Evolutionary conservation across 2,329 filamentous ascomycete species (phyloP).

Genomic region (Annulohypoxylon truncatum): DNA sequence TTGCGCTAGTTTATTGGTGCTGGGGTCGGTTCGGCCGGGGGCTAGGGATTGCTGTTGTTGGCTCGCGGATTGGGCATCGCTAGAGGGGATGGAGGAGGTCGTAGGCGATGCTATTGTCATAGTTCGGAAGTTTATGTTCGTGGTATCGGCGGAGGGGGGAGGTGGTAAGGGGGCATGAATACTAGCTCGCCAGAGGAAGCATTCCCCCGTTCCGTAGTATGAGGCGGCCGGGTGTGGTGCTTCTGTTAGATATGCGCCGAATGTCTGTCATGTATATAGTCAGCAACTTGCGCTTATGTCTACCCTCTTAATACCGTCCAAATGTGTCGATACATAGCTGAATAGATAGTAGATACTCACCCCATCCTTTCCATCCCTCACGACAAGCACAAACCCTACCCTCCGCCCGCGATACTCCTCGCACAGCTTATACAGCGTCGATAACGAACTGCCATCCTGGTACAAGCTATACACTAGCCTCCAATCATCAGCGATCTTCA

Average conservation of each 20-base stretch:
- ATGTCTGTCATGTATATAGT: slow-evolving; percentile 64
- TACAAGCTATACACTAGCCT: slow-evolving; percentile 88
- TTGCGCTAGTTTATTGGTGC: slow-evolving; percentile 43
- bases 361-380: slow-evolving; percentile 80
- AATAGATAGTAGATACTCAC: slow-evolving; percentile 61
- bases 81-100: slow-evolving; percentile 31
- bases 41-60: slow-evolving; percentile 47
- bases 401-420: slow-evolving; percentile 74
- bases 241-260: slow-evolving; percentile 95
- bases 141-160: slow-evolving; percentile 70
- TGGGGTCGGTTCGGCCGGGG: slow-evolving; percentile 46
- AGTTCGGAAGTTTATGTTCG: slow-evolving; percentile 57
- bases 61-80: slow-evolving; percentile 33
- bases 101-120: slow-evolving; percentile 54
- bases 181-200: slow-evolving; percentile 87
- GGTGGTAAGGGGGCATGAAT: slow-evolving; percentile 75
- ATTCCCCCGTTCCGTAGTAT: slow-evolving; percentile 97
- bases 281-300: not conserved
- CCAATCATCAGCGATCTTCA: slow-evolving; percentile 92
- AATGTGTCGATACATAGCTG: not conserved
- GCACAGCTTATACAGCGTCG: slow-evolving; percentile 86
- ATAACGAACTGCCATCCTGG: slow-evolving; percentile 87
- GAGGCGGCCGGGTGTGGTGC: slow-evolving; percentile 81
- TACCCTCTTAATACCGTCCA: not conserved
- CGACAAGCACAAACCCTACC: slow-evolving; percentile 89